phyloP scores from a whole-genome alignment of 768 basidiomycete species.

The Termitomyces sp. region DNA sequence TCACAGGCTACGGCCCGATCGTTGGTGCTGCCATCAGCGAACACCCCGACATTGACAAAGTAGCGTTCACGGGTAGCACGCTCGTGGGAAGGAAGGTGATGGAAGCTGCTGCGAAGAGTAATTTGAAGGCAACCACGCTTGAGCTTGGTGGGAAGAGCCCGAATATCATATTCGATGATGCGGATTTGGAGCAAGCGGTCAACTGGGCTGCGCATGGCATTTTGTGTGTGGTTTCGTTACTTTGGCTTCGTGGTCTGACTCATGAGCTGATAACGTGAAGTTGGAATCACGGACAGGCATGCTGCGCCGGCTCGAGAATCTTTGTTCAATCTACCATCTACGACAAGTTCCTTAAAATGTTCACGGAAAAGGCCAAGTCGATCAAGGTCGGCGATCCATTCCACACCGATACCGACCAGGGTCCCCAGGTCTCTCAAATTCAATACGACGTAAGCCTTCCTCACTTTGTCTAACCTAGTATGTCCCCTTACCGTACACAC shows the following conservation, averaged over 20 bases:
- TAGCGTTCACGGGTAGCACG: slow-evolving; percentile 50
- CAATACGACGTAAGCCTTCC: slow-evolving; percentile 58
- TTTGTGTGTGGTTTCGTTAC: slow-evolving; percentile 39
- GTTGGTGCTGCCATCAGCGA: slow-evolving; percentile 64
- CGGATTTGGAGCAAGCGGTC: slow-evolving; percentile 58
- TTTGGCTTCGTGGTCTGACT: too few species aligned
- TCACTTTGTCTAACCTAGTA: neutral
- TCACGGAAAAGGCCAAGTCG: slow-evolving; percentile 46
- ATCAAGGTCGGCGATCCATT: slow-evolving; percentile 75
- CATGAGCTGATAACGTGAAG: slow-evolving; percentile 21
- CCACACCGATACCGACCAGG: slow-evolving; percentile 51
- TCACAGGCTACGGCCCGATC: slow-evolving; percentile 66
- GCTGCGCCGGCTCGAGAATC: slow-evolving; percentile 81
- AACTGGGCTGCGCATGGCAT: slow-evolving; percentile 63
- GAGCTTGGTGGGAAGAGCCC: slow-evolving; percentile 73
- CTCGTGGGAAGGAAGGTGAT: slow-evolving; percentile 68
- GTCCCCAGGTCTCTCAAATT: slow-evolving; percentile 71
- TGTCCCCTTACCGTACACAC: neutral
- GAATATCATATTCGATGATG: slow-evolving; percentile 60
- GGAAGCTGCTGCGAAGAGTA: slow-evolving; percentile 67
- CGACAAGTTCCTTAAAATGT: slow-evolving; percentile 66
- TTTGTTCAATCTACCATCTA: slow-evolving; percentile 80
- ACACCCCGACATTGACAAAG: slow-evolving; percentile 71
- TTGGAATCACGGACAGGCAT: slow-evolving; percentile 73
- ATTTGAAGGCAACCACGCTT: slow-evolving; percentile 73